Conservation (phyloP, 2,329 filamentous ascomycete genomes). For the Fusarium fracticaudum region DNA sequence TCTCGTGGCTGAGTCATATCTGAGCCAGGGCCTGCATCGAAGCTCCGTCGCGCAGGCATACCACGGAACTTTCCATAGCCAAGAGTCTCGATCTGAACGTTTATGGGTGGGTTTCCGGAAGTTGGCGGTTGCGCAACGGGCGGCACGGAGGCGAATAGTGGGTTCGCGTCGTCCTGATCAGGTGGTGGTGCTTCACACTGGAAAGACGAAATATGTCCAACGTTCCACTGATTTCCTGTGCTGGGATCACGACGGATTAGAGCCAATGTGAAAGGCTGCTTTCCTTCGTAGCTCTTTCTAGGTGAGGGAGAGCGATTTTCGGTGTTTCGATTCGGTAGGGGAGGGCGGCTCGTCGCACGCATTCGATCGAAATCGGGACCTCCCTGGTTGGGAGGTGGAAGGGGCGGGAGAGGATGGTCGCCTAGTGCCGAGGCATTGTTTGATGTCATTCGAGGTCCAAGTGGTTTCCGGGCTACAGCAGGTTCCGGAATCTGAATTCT, state of each 20-base stretch:
- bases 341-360: background rate
- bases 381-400: conserved; percentile 7
- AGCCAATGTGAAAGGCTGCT: conserved; percentile 63
- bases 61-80: conserved; percentile 67
- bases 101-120: conserved; percentile 54
- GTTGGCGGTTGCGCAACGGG: conserved; percentile 27
- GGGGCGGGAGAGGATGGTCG: conserved; percentile 20
- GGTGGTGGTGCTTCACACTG: conserved; percentile 53
- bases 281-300: conserved; percentile 45
- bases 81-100: conserved; percentile 62
- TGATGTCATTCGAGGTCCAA: conserved; percentile 40
- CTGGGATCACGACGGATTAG: conserved; percentile 79
- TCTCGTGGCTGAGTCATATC: conserved; percentile 21
- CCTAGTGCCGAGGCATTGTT: conserved; percentile 1
- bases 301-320: conserved; percentile 51
- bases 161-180: conserved; percentile 34
- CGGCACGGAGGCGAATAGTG: conserved; percentile 37
- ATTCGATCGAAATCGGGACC: conserved; percentile 24
- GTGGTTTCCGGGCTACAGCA: conserved; percentile 42
- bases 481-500: conserved; percentile 30
- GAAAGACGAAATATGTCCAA: conserved; percentile 70
- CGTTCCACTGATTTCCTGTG: conserved; percentile 78
- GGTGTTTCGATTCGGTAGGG: background rate
- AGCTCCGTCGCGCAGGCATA: conserved; percentile 53
- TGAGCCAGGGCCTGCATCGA: conserved; percentile 44